Base-by-base conservation (phyloP, 2,329 filamentous ascomycete genomes). In the Fusarium torreyae region DNA sequence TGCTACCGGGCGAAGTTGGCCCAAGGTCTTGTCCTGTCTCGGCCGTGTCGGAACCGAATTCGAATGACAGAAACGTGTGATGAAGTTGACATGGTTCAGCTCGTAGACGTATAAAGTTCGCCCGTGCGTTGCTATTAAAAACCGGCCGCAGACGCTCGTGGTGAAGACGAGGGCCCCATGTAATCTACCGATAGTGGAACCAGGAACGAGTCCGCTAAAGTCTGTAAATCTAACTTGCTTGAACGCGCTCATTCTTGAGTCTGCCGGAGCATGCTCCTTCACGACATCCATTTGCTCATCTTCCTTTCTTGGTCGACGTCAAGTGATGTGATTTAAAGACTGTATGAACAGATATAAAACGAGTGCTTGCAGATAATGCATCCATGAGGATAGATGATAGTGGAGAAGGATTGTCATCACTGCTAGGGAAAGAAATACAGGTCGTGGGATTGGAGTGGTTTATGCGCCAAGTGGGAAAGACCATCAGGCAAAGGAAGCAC, bases 81-180 rank as follows among this genome's bases (percentile, higher is more conserved):
- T 49, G 24, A 59, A 63, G 67, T 57, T 89, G 68, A 45, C 77
- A 72, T 80, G 77, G 53, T 77, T 76, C 57, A 80, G 53, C 64
- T 79, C 78, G 71, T 90, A 92, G 11, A 91, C 77, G 68, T 87
- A 86, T 22, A 91, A 84, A 54, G 84, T 77, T 53, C 82, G 83
- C 4, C 84, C 85, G 43, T 86, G 81, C 4, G 85, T 84, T 18
- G 87, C 84, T 49, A 91, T 80, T 5, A 91, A 70, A 70, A 87
- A 90, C 40, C 81, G 83, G 4, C 87, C 86, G 74, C 88, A 92
- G 26, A 81, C 80, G 72, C 89, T 91, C 40, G 84, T 81, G 5
- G 81, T 85, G 67, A 88, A 88, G 15, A 79, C 76, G 36, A 77
- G 60, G 38, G 67, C 63, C 40, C 74, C 72, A 36, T 70, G 50